Percentiles rank a stretch among this genome's conserved stretches.
Conservation (phyloP, 495 filamentous ascomycete genomes). For the Tuber magnatum region DNA sequence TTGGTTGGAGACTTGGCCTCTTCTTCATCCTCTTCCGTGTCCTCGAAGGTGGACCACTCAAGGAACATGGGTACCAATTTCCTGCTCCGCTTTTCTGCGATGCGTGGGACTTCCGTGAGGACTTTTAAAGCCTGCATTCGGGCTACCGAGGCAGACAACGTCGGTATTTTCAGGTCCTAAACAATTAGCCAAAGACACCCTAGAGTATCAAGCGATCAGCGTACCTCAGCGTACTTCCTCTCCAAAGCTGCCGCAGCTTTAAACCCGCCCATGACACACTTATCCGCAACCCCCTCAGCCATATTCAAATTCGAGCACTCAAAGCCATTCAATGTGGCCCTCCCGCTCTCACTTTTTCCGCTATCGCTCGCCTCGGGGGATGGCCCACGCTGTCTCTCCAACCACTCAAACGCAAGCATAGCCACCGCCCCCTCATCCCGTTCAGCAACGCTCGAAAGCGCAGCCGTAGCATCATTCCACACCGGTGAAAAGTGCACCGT, state of each 20-base stretch:
- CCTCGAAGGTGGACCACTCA: slow-evolving; percentile 53
- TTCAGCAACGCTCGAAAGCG: slow-evolving; percentile 67
- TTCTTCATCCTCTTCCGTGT: slow-evolving; percentile 42
- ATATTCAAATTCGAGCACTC: slow-evolving; percentile 68
- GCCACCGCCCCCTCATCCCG: slow-evolving; percentile 67
- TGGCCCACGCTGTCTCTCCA: slow-evolving; percentile 41
- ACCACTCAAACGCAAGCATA: slow-evolving; percentile 69
- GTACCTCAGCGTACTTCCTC: slow-evolving; percentile 46
- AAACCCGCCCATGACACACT: slow-evolving; percentile 43
- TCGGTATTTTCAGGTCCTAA: slow-evolving; percentile 44
- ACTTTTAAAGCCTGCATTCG: slow-evolving; percentile 73
- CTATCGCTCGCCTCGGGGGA: slow-evolving; percentile 7
- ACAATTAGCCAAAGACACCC: slow-evolving; percentile 36
- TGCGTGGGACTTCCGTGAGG: slow-evolving; percentile 59
- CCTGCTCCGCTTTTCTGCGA: slow-evolving; percentile 81
- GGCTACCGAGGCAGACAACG: slow-evolving; percentile 44
- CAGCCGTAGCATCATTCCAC: slow-evolving; percentile 73
- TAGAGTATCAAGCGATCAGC: slow-evolving; percentile 37
- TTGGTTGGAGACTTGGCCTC: slow-evolving; percentile 41
- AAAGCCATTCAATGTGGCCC: slow-evolving; percentile 54
- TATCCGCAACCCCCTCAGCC: slow-evolving; percentile 48
- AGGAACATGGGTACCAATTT: slow-evolving; percentile 78
- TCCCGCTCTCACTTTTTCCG: slow-evolving; percentile 14
- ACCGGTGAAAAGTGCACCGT: slow-evolving; percentile 72
- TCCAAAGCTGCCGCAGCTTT: slow-evolving; percentile 49